phyloP scores from a whole-genome alignment of 179 eudicot species.

The Actinidia arguta region DNA sequence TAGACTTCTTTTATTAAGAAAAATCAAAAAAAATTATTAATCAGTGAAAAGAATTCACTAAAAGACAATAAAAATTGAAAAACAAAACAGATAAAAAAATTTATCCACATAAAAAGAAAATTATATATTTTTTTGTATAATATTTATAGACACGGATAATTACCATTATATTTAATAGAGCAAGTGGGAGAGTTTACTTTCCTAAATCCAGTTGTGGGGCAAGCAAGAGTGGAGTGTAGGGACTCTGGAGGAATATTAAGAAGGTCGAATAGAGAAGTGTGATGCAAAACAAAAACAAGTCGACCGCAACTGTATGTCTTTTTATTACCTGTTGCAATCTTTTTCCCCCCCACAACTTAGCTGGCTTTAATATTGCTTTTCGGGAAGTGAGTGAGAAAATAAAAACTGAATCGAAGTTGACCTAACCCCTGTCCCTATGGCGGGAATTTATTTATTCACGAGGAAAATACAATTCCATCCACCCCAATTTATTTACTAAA shows the following conservation, averaged over 20 bases:
- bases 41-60: too few relatives aligned
- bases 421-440: background rate
- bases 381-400: background rate
- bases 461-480: background rate
- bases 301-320: background rate
- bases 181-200: background rate
- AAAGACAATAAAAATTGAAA: too few relatives aligned
- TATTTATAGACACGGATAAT: too few relatives aligned
- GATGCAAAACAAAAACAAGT: background rate
- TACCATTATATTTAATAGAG: too few relatives aligned
- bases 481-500: too few relatives aligned
- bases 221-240: background rate
- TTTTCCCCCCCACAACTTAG: background rate
- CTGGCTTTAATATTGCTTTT: background rate
- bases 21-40: too few relatives aligned
- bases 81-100: too few relatives aligned
- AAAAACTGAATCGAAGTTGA: background rate
- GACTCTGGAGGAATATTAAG: background rate
- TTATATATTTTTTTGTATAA: too few relatives aligned
- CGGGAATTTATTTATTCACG: background rate
- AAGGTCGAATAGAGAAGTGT: background rate
- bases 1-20: too few relatives aligned
- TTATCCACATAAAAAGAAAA: too few relatives aligned
- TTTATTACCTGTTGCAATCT: background rate
- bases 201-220: background rate